Percentiles rank a stretch among this genome's conserved stretches.
Conservation (phyloP, 1,284 basidiomycete species). For the Fomitopsis betulina region DNA sequence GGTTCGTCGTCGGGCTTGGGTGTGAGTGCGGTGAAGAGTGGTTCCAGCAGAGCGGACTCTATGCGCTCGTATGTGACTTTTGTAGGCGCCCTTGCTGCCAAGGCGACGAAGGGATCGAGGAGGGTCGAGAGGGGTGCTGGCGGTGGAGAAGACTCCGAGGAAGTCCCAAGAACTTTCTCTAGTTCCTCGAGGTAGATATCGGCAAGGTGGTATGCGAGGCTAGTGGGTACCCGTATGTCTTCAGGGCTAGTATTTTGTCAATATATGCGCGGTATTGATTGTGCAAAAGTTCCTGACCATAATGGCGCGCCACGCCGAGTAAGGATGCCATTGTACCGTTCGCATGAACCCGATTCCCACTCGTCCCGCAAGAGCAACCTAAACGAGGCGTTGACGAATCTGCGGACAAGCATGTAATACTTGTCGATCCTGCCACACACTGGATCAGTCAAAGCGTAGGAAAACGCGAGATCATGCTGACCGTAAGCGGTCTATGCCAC, state of each 20-base stretch:
- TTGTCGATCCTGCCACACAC: constrained; percentile 78
- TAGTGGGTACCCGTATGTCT: constrained; percentile 72
- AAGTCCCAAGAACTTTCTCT: constrained; percentile 56
- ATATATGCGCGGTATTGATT: not conserved
- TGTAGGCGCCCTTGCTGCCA: constrained; percentile 63
- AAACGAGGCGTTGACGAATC: constrained; percentile 86
- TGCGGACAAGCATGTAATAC: constrained; percentile 91
- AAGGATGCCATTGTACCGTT: constrained; percentile 68
- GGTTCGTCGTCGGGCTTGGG: constrained; percentile 28
- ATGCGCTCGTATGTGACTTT: constrained; percentile 67
- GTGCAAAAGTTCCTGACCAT: constrained; percentile 45
- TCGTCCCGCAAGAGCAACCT: constrained; percentile 65
- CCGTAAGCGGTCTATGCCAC: constrained; percentile 86
- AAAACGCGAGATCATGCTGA: constrained; percentile 29
- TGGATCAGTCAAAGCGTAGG: not conserved
- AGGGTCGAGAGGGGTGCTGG: constrained; percentile 53
- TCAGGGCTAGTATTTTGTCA: constrained; percentile 44
- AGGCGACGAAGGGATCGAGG: constrained; percentile 62
- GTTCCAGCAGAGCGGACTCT: constrained; percentile 59
- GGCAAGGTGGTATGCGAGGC: constrained; percentile 81
- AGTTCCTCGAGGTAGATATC: constrained; percentile 93
- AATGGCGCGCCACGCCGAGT: constrained; percentile 65
- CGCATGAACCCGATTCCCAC: constrained; percentile 60
- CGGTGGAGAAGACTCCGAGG: constrained; percentile 19
- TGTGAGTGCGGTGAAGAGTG: constrained; percentile 50